Base-by-base conservation (phyloP, 2,329 filamentous ascomycete species). In the Escovopsis weberi region DNA sequence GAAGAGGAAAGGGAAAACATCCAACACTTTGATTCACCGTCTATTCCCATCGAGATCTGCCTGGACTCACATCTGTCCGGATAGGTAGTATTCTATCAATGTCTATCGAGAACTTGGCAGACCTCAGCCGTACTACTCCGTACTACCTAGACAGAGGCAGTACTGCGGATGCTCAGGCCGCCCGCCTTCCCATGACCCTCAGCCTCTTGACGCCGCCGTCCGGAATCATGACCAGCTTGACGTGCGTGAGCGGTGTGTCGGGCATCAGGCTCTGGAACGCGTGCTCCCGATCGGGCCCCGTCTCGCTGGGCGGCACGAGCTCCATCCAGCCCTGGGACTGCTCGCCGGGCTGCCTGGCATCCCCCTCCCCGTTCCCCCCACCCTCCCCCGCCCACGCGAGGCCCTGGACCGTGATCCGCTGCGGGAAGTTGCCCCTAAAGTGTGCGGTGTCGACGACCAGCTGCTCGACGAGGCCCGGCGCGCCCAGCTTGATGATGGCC, bases 171-270 rank as follows among this genome's bases (percentile, higher is more conserved):
- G 28, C 28, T 30, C 43, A 46, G 26, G 44, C 49, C 37, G 47
- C 55, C 41, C 60, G 54, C 51, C 53, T 61, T 19, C 60, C 61
- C 53, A 61, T 61, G 33, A 55, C 59, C 42, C 86, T 75, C 50
- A 95, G 73, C 49, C 88, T 70, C 75, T 94, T 94, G 3, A 95
- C 83, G 23, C 89, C 88, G 32, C 89, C 88, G 61, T 96, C 88
- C 0, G 89, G 89, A 51, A 94, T 85, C 58, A 95, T 91, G 32
- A 85, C 83, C 58, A 96, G 68, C 72, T 94, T 95, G 19, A 88
- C 78, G 63, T 91, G 87, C 11, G 82, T 86, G 55, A 85, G 83
- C 2, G 68, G 64, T 56, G 68, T 70, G 33, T 76, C 75, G 50
- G 70, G 65, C 15, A 76, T 66, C 44, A 68, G 53, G 42, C 66